A percentile compares a stretch with the other conserved stretches of the same genome.
These are phyloP conservation scores for Leavenworthia alabamica DNA, from an alignment of 345 rosid species.

Conservation along the genomic window DNA sequence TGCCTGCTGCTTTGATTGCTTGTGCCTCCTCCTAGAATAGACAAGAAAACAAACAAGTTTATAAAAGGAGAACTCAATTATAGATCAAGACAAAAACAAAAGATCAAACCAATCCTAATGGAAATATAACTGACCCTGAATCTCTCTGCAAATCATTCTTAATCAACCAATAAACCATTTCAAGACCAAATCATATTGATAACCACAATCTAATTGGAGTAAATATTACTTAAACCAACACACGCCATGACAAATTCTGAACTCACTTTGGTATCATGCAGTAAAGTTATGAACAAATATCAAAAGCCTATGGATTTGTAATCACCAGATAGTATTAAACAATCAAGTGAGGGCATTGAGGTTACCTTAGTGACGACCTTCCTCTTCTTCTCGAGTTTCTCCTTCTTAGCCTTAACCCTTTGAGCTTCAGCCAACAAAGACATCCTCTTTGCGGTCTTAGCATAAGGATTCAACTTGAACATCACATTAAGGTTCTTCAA, in stretches of 20 bases:
- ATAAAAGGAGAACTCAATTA: background rate
- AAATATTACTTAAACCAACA: background rate
- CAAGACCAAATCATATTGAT: background rate
- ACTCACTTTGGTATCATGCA: background rate
- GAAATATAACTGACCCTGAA: background rate
- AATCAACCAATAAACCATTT: background rate
- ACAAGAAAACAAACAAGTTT: background rate
- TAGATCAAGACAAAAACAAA: background rate
- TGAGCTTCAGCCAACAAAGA: constrained; percentile 83
- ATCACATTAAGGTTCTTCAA: constrained; percentile 74
- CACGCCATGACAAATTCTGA: background rate
- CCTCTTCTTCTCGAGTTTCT: constrained; percentile 92
- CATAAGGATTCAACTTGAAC: constrained; percentile 87
- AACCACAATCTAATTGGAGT: background rate
- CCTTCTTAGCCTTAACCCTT: constrained; percentile 91
- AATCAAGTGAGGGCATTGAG: background rate
- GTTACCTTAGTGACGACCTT: constrained; percentile 62
- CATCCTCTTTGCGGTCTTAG: constrained; percentile 96
- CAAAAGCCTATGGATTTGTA: background rate
- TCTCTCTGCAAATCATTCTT: background rate
- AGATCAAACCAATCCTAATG: background rate
- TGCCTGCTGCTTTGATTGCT: constrained; percentile 71
- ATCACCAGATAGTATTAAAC: background rate
- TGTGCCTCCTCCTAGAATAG: constrained; percentile 66
- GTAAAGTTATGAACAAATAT: background rate